Conservation (phyloP, 805 yeast genomes). For the Danielia reshetovae region DNA sequence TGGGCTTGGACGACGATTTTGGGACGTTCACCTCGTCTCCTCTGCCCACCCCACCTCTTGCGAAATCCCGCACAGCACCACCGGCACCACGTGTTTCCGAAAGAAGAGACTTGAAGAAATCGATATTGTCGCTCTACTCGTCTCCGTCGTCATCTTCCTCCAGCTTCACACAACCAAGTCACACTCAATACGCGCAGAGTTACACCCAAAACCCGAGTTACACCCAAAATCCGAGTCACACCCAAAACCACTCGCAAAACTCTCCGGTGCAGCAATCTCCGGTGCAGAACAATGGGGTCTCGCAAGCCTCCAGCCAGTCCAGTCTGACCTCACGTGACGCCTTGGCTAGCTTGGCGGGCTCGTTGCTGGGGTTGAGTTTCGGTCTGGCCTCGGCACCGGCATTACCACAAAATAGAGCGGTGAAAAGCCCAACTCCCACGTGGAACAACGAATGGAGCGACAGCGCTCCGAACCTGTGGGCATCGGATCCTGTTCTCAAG, state of each 20-base stretch:
- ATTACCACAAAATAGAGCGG: constrained; percentile 1
- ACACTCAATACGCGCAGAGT: neutral
- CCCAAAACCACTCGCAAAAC: too few species aligned
- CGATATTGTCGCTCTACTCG: constrained; percentile 84
- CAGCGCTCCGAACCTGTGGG: too few species aligned
- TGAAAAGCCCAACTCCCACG: constrained; percentile 3
- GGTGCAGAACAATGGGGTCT: too few species aligned
- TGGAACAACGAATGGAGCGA: constrained; percentile 38
- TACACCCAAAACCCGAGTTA: too few species aligned
- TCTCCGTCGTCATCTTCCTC: constrained; percentile 49
- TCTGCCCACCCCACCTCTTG: constrained; percentile 12
- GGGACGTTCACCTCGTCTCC: constrained; percentile 35
- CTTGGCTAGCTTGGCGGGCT: constrained; percentile 15
- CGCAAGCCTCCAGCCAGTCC: too few species aligned
- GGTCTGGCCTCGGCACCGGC: constrained; percentile 5
- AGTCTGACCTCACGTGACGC: too few species aligned
- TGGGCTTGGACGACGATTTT: constrained; percentile 37
- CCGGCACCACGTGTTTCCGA: constrained; percentile 6
- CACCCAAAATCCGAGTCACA: too few species aligned
- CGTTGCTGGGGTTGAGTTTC: constrained; percentile 22
- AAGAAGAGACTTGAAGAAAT: constrained; percentile 69
- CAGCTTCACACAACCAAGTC: too few species aligned
- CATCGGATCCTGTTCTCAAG: too few species aligned
- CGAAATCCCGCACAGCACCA: constrained; percentile 5
- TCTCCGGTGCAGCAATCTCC: too few species aligned